Evolutionary conservation across 371 early-diverging fungal species (phyloP), one percentile per base, ranked within the genome.

Genomic region (Dichotomocladium elegans): DNA sequence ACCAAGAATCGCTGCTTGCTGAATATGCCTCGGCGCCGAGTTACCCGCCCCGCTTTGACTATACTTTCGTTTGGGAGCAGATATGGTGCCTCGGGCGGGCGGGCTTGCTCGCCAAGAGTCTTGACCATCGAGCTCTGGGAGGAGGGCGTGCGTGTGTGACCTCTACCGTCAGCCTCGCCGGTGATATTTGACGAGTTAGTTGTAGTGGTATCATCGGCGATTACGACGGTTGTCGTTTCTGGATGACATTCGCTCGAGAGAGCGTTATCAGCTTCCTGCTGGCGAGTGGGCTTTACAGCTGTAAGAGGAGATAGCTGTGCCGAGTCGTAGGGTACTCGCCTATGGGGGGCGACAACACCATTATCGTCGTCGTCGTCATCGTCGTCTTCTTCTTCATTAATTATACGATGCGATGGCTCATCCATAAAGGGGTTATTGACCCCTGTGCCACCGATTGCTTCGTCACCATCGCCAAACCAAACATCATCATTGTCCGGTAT

Each of bases 1-100:
- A 89, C 70, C 51, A 91, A 55, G 26, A 79, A 74, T 12, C 86
- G 61, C 27, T 79, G 80, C 53, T 83, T 89, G 4, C 72, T 70
- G 46, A 83, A 77, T 9, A 86, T 61, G 14, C 83, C 85, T 41
- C 80, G 79, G 9, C 86, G 75, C 53, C 81, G 81, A 37, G 60
- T 51, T 2, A 91, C 79, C 17, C 70, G 69, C 1, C 88, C 81
- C 14, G 76, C 73, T 41, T 77, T 74, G 25, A 89, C 47, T 19
- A 89, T 78, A 2, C 83, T 64, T 63, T 91, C 91, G 10, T 78
- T 69, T 12, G 77, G 78, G 45, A 74, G 58, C 44, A 91, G 53
- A 63, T 72, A 83, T 56, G 47, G 68, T 31, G 63, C 65, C 64
- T 72, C 70, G 37, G 63, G 55, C 15, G 68, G 66, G 44, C 63